Percentiles rank a stretch among this genome's conserved stretches.
Conservation (phyloP, 2,329 filamentous ascomycete species). For the Diplodia sapinea region DNA sequence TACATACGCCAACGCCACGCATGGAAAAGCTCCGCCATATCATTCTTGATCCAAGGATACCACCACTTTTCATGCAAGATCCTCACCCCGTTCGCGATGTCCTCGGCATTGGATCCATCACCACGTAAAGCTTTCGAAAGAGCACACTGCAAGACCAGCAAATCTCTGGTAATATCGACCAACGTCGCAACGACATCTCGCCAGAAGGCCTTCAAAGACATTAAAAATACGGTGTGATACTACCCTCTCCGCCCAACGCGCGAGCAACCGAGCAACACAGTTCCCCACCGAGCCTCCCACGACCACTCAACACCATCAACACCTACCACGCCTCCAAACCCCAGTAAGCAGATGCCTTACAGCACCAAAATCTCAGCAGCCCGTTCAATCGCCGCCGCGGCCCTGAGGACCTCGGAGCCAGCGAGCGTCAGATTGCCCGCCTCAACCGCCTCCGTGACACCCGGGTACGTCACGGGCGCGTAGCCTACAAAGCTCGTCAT, state of each 20-base stretch:
- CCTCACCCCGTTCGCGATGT: conserved; percentile 44
- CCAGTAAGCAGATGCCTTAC: not conserved
- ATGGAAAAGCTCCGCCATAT: conserved; percentile 2
- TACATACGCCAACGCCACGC: conserved; percentile 19
- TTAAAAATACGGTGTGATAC: not conserved
- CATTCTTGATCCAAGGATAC: conserved; percentile 36
- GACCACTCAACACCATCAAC: not conserved
- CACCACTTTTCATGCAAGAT: conserved; percentile 52
- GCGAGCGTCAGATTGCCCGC: conserved; percentile 37
- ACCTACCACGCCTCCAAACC: no score
- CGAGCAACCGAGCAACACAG: no score
- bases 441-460: conserved; percentile 46
- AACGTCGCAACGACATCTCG: not conserved
- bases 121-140: not conserved
- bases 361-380: conserved; percentile 30
- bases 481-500: conserved; percentile 35
- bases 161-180: not conserved
- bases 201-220: not conserved
- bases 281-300: not conserved
- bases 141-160: not conserved
- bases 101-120: conserved; percentile 43
- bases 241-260: not conserved
- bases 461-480: conserved; percentile 47
- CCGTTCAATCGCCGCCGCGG: conserved; percentile 5
- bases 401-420: conserved; percentile 25